A percentile compares a stretch with the other conserved stretches of the same genome.
Conservation (phyloP, 2,329 filamentous ascomycete species). For the Aschersonia sp. region DNA sequence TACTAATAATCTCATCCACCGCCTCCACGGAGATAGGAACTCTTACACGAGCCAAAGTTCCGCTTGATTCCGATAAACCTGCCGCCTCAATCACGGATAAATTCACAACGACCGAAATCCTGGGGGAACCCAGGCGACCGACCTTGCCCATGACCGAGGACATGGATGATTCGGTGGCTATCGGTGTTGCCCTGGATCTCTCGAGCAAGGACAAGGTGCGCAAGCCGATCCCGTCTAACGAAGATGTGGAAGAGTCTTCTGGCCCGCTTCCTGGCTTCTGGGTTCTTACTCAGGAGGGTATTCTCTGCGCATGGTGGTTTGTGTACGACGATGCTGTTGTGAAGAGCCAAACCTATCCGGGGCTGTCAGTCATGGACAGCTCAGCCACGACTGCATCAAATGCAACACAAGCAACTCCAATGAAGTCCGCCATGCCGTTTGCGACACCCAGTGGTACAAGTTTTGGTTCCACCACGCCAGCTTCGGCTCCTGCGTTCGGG, state of each 20-base stretch:
- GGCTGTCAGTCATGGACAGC: constrained; percentile 39
- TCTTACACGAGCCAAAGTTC: constrained; percentile 56
- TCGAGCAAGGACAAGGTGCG: constrained; percentile 66
- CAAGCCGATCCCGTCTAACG: constrained; percentile 62
- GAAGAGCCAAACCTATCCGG: constrained; percentile 57
- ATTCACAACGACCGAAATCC: constrained; percentile 60
- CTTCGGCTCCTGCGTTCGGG: constrained; percentile 29
- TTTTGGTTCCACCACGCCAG: constrained; percentile 24
- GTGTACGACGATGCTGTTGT: constrained; percentile 79
- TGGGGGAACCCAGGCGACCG: constrained; percentile 61
- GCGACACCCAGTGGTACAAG: constrained; percentile 15
- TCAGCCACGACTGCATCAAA: constrained; percentile 14
- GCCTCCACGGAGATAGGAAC: constrained; percentile 67
- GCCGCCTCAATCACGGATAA: constrained; percentile 46
- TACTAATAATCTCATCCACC: constrained; percentile 71
- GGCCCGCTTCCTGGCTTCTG: constrained; percentile 73
- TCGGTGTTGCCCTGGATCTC: constrained; percentile 74
- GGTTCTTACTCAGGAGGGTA: constrained; percentile 76
- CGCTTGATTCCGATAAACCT: constrained; percentile 46
- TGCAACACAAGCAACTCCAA: constrained; percentile 13
- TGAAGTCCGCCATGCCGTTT: constrained; percentile 18
- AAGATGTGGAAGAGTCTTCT: constrained; percentile 63
- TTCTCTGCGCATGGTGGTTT: constrained; percentile 80
- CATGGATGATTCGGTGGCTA: constrained; percentile 54
- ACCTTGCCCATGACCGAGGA: constrained; percentile 54